Base-by-base conservation (phyloP, 2,329 filamentous ascomycete species). In the Pyricularia pennisetigena region DNA sequence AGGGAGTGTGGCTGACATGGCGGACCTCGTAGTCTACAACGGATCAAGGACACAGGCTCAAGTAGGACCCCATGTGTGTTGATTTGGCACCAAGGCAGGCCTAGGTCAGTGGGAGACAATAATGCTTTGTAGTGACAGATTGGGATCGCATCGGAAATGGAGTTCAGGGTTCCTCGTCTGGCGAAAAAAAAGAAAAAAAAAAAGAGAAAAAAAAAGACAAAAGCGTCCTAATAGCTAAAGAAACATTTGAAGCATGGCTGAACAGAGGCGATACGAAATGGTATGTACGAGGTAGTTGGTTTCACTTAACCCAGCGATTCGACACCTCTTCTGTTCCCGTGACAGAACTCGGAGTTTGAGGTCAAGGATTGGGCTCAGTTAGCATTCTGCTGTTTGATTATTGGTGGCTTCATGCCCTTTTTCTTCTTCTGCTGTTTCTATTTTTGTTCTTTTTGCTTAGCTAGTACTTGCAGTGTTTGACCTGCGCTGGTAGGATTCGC, bases 11-110 rank as follows among this genome's bases (percentile, higher is more conserved):
- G 67, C 62, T 65, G 28, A 65, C 23, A 57, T n/a, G 64, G 23
- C 64, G 32, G 32, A 54, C 24, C 14, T 64, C 10, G 35, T 49
- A 66, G 64, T 26, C 64, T 54, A 49, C 64, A 41, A 69, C 68
- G n/a, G 64, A 64, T 32, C 64, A 68, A 64, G 68, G 29, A 7
- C 35, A 68, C 64, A 57, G 68, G 9, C 64, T 68, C 14, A 68
- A 66, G 59, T 68, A 68, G 65, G 14, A 66, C 5, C 14, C 24
- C 2, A 14, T 35, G 59, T 41, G 23, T 7, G 67, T 28, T 61
- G 23, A 23, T 57, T 61, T 61, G 57, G 57, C 57, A 26, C 12
- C 57, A 26, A 23, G 24, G 57, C 8, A 61, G 24, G 57, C 57
- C n/a, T n/a, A 26, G 24, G 16, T 24, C 9, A 26, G 4, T 61